Base-by-base conservation (phyloP, 2,329 filamentous ascomycete species). In the Fusarium robinianum region DNA sequence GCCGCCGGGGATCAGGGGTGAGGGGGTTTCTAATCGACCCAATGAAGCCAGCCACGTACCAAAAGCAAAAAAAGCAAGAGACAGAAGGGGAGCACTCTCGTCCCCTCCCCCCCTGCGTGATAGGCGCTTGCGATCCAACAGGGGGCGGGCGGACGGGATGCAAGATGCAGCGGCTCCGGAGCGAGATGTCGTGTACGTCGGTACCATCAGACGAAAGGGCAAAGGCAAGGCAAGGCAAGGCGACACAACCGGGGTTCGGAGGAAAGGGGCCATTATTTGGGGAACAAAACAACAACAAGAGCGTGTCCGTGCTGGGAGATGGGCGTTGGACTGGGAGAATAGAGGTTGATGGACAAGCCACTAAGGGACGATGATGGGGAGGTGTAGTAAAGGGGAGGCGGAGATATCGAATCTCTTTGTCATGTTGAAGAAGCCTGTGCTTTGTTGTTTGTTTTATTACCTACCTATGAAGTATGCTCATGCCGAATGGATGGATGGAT, bases 111-210 rank as follows among this genome's bases (percentile, higher is more conserved):
- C 34, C 30, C 16, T 44, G 41, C 23, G 31, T 29, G 47, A 48
- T 51, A 48, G 51, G 35, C 27, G 24, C 46, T 46, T 43, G 32
- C 38, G 24, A 51, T 51, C 26, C 45, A 44, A n/a, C n/a, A n/a
- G n/a, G n/a, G n/a, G n/a, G n/a, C n/a, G n/a, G n/a, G n/a, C n/a
- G n/a, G n/a, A n/a, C n/a, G n/a, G n/a, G 22, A 46, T 51, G 49
- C 49, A 38, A 51, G 49, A 47, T 51, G 17, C 34, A 46, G 35
- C 27, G 31, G 23, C 31, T 37, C 26, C 31, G 23, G 39, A 45
- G 33, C 48, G 49, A 49, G 38, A 49, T 38, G 32, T 11, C 23
- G 19, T 24, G 42, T 45, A 40, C 34, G 38, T 44, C n/a, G n/a
- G n/a, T n/a, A n/a, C n/a, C n/a, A n/a, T n/a, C n/a, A n/a, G n/a